Evolutionary conservation across 371 early-diverging fungal species (phyloP).

Genomic region (Amoeboaphelidium protococcarum): DNA sequence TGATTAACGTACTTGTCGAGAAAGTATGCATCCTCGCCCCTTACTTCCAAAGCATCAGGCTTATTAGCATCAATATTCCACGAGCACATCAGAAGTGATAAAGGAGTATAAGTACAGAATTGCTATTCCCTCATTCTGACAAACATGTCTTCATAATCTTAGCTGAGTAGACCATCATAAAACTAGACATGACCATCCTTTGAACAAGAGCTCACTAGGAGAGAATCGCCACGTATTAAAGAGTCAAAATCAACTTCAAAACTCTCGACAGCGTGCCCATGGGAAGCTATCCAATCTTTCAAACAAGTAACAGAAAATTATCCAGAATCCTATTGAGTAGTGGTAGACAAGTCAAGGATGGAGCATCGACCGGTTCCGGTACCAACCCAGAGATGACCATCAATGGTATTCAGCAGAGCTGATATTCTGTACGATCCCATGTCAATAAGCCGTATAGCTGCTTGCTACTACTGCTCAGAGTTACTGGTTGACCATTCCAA

Average conservation of each 20-base stretch:
- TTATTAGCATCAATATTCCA: constrained; percentile 55
- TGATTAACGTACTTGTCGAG: neutral
- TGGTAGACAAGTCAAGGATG: constrained; percentile 30
- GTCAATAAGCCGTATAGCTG: too few species aligned
- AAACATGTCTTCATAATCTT: constrained; percentile 13
- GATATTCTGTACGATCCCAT: constrained; percentile 38
- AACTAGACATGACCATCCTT: neutral
- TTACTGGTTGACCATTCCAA: constrained; percentile 33
- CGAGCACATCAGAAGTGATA: constrained; percentile 34
- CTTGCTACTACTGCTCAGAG: constrained; percentile 15
- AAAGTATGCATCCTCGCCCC: neutral
- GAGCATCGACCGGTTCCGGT: constrained; percentile 48
- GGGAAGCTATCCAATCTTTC: neutral
- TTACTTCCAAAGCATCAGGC: constrained; percentile 15
- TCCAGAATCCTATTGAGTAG: neutral
- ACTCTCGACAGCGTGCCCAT: neutral
- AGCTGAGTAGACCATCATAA: neutral
- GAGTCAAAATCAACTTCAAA: constrained; percentile 29
- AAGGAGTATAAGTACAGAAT: constrained; percentile 26
- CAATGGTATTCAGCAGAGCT: constrained; percentile 26
- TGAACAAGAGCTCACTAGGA: constrained; percentile 2
- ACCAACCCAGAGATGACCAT: constrained; percentile 44
- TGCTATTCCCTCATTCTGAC: constrained; percentile 19
- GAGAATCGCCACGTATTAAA: constrained; percentile 1
- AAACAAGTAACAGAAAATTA: neutral